phyloP scores from a whole-genome alignment of 257 asterid genomes.

The Perilla frutescens region DNA sequence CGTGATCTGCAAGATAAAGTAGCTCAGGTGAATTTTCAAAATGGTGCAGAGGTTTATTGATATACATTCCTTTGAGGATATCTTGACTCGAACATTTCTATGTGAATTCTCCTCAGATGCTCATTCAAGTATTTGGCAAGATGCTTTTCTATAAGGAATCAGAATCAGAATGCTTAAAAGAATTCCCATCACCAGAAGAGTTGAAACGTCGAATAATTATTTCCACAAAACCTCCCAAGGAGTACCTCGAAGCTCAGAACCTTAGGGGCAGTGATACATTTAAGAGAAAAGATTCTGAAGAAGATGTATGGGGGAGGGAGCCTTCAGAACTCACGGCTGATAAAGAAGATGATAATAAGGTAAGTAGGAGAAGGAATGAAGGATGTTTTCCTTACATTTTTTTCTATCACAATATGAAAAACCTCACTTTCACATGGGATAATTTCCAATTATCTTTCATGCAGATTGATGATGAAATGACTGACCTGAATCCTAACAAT shows the following conservation, averaged over 20 bases:
- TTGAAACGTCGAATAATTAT: constrained; percentile 68
- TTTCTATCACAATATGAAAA: constrained; percentile 8
- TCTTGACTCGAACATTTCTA: neutral
- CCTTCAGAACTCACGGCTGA: constrained; percentile 65
- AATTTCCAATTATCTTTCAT: neutral
- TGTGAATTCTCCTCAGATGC: constrained; percentile 53
- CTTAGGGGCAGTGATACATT: constrained; percentile 42
- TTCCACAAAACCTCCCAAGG: constrained; percentile 92
- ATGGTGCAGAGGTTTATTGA: neutral
- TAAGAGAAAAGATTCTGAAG: constrained; percentile 61
- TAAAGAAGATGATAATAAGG: constrained; percentile 60
- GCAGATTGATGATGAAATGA: constrained; percentile 46
- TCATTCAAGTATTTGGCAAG: constrained; percentile 68
- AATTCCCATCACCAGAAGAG: constrained; percentile 83
- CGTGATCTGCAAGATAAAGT: constrained; percentile 83
- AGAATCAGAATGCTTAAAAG: constrained; percentile 62
- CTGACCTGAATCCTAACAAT: constrained; percentile 35
- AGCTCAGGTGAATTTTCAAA: constrained; percentile 60
- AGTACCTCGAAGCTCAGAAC: constrained; percentile 74
- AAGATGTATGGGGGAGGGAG: constrained; percentile 86
- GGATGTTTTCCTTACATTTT: constrained; percentile 10
- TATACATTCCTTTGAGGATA: neutral
- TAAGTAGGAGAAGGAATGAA: constrained; percentile 23
- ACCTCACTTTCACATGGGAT: constrained; percentile 2
- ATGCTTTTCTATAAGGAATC: constrained; percentile 60